Evolutionary conservation across 1,139 yeast genomes (phyloP), one percentile per base, ranked within the genome.

Genomic region (Saccharomycopsis crataegensis): DNA sequence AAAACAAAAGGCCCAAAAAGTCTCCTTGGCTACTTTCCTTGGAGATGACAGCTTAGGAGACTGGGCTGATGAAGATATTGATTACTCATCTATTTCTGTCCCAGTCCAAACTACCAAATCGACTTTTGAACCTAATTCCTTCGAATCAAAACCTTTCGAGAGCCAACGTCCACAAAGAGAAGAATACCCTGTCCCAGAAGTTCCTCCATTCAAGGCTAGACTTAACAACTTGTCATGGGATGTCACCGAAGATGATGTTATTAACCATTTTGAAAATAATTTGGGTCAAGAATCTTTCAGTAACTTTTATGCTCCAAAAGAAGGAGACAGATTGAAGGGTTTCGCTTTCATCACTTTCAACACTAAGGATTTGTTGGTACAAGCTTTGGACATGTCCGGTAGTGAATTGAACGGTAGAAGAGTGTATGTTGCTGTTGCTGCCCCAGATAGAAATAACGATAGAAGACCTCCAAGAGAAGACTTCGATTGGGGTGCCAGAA

Each of bases 191-290:
- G 76, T 94, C 59, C 99, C 99, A 49, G 95, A 90, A 64, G 77
- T 74, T 54, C 91, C 97, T 36, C 99, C 99, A 54, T 94, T 72
- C 76, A 86, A 88, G 65, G 97, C 96, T 22, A 81, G 90, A 69
- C 77, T 93, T 62, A 80, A 82, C 65, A 90, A 91, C 70, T 79
- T 94, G 66, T 90, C 96, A 57, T 87, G 89, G 83, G 93, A 86
- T 60, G 78, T 81, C 48, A 71, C 75, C 55, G 96, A 91, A 67
- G 81, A 75, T 41, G 80, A 75, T 47, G 75, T 93, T 58, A 73
- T 70, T 53, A 80, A 79, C 48, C 86, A 87, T 73, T 82, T 91
- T 59, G 84, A 80, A 62, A 80, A 78, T 64, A 79, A 82, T 64
- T 71, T 85, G 69, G 79, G 78, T 48, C 76, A 77, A 46, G 74